phyloP scores from a whole-genome alignment of 2,329 filamentous ascomycete species.

The Parasarocladium wereldwijsianum region DNA sequence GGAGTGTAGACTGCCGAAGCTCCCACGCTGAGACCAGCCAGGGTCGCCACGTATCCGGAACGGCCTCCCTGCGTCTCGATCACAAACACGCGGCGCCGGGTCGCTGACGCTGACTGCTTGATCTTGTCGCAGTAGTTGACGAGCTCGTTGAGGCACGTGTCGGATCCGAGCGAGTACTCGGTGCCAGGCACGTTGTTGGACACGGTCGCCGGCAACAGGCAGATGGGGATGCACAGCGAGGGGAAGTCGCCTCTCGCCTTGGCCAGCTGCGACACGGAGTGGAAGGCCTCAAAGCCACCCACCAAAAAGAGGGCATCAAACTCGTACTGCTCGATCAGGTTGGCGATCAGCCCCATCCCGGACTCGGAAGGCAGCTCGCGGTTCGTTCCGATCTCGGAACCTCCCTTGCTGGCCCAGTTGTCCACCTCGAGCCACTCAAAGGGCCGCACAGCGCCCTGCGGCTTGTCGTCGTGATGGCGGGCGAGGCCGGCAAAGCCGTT shows the following conservation, averaged over 20 bases:
- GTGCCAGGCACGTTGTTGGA: constrained; percentile 98
- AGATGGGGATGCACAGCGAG: constrained; percentile 83
- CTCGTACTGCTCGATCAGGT: constrained; percentile 70
- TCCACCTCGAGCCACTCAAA: constrained; percentile 92
- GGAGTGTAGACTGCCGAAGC: constrained; percentile 91
- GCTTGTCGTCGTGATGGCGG: constrained; percentile 75
- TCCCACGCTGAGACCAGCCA: constrained; percentile 82
- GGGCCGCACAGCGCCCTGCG: constrained; percentile 66
- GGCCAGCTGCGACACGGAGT: constrained; percentile 75
- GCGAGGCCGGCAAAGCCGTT: constrained; percentile 94
- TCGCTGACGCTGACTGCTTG: constrained; percentile 90
- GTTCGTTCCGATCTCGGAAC: constrained; percentile 96
- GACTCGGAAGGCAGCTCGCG: constrained; percentile 76
- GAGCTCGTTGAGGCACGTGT: constrained; percentile 91
- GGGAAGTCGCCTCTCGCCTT: constrained; percentile 65
- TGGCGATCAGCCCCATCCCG: constrained; percentile 69
- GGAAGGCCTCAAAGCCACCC: constrained; percentile 94
- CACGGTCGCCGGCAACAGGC: constrained; percentile 86
- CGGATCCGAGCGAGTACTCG: constrained; percentile 91
- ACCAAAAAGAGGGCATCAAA: constrained; percentile 88
- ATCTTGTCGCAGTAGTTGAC: constrained; percentile 95
- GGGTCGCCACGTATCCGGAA: constrained; percentile 84
- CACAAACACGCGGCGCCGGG: constrained; percentile 85
- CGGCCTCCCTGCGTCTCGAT: constrained; percentile 95
- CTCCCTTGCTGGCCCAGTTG: constrained; percentile 88